Percentiles rank a stretch among this genome's conserved stretches.
phyloP scores from a whole-genome alignment of 345 rosid species.

The Populus euphratica region DNA sequence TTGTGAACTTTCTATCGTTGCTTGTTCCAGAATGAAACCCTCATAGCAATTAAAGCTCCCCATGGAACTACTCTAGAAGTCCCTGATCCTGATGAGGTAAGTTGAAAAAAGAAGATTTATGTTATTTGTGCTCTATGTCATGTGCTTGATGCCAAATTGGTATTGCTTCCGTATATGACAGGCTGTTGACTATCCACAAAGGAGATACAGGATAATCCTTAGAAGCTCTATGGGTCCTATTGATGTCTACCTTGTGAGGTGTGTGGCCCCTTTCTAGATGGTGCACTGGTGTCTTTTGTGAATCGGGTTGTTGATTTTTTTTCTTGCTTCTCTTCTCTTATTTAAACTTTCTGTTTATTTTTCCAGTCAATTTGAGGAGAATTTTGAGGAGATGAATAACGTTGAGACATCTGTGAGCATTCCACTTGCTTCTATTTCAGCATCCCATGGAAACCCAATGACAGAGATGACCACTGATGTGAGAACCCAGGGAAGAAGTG shows the following conservation, averaged over 20 bases:
- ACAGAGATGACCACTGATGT: conserved; percentile 33
- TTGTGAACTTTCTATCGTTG: conserved; percentile 14
- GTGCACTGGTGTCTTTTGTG: not conserved
- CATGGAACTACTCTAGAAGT: conserved; percentile 97
- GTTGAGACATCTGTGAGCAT: conserved; percentile 41
- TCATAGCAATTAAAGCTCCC: conserved; percentile 96
- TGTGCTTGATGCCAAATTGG: conserved; percentile 24
- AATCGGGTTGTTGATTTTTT: not conserved
- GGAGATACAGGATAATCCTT: conserved; percentile 89
- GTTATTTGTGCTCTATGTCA: not conserved
- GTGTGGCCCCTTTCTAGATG: conserved; percentile 30
- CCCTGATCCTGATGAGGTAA: conserved; percentile 92
- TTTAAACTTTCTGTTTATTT: not conserved
- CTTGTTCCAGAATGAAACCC: conserved; percentile 74
- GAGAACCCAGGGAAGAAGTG: conserved; percentile 40
- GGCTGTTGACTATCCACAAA: conserved; percentile 73
- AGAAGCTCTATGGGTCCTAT: conserved; percentile 98
- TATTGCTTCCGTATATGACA: conserved; percentile 30
- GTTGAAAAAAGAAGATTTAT: conserved; percentile 17
- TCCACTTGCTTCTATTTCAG: conserved; percentile 57
- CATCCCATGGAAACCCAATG: conserved; percentile 55
- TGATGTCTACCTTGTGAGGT: conserved; percentile 95
- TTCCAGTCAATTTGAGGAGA: conserved; percentile 86
- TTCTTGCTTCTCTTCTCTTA: not conserved
- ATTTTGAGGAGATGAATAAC: conserved; percentile 70